Evolutionary conservation across 2,329 filamentous ascomycete genomes (phyloP).

Genomic region (Aureobasidium sp.): DNA sequence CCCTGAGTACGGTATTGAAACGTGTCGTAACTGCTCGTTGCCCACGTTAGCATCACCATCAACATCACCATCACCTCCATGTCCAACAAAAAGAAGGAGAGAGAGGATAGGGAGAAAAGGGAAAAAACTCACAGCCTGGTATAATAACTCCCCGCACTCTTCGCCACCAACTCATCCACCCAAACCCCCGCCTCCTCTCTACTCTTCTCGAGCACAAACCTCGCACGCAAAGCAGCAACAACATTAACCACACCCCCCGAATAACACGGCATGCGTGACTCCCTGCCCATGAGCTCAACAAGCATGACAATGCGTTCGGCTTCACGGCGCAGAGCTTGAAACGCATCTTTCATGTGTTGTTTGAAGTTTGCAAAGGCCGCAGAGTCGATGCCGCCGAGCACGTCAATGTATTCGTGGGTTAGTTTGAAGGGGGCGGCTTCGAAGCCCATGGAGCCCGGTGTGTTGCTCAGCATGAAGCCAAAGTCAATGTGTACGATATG

Average conservation of each 20-base stretch:
- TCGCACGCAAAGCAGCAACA: slow-evolving; percentile 58
- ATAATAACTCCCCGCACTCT: slow-evolving; percentile 80
- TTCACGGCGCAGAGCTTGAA: slow-evolving; percentile 69
- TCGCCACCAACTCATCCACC: slow-evolving; percentile 72
- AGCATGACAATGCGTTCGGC: slow-evolving; percentile 75
- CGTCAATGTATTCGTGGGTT: slow-evolving; percentile 77
- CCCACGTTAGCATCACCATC: neutral
- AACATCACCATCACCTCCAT: too few species aligned
- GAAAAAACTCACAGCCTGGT: slow-evolving; percentile 55
- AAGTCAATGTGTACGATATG: slow-evolving; percentile 87
- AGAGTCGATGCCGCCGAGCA: slow-evolving; percentile 64
- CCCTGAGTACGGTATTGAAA: slow-evolving; percentile 84
- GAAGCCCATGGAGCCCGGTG: slow-evolving; percentile 73
- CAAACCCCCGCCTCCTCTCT: slow-evolving; percentile 73
- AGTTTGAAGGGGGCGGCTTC: slow-evolving; percentile 83
- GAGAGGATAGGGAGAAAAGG: neutral
- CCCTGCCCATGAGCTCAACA: slow-evolving; percentile 74
- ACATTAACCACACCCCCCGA: slow-evolving; percentile 63
- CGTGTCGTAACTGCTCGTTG: slow-evolving; percentile 60
- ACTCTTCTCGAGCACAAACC: slow-evolving; percentile 75
- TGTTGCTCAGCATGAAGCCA: slow-evolving; percentile 83
- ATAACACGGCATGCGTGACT: slow-evolving; percentile 80
- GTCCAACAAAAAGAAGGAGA: neutral
- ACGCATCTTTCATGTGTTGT: slow-evolving; percentile 70
- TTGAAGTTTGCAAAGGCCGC: slow-evolving; percentile 68